Percentiles rank a stretch among this genome's conserved stretches.
Evolutionary conservation across 2,329 filamentous ascomycete species (phyloP).

Genomic region (Acarospora socialis): DNA sequence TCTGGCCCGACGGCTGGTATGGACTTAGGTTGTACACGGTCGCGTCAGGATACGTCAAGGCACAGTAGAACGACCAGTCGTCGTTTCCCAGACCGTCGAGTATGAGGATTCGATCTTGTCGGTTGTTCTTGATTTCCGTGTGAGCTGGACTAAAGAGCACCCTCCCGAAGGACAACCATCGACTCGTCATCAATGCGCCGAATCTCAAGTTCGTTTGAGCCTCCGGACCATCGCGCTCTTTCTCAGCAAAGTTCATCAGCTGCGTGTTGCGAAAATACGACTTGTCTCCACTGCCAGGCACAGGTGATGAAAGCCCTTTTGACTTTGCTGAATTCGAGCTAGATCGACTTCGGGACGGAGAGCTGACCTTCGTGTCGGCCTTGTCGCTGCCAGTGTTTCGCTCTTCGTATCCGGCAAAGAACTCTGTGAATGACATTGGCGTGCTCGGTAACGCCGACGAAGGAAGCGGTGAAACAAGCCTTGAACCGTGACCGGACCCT

Average conservation of each 20-base stretch:
- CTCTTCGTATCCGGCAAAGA: conserved; percentile 37
- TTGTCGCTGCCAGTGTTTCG: conserved; percentile 12
- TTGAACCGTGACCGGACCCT: conserved; percentile 33
- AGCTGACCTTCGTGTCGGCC: conserved; percentile 9
- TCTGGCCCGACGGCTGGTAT: conserved; percentile 20
- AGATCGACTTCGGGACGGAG: conserved; percentile 11
- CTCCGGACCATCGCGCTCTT: conserved; percentile 26
- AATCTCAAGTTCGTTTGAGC: conserved; percentile 33
- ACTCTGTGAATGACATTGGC: conserved; percentile 39
- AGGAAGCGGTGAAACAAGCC: conserved; percentile 36
- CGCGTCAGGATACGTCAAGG: conserved; percentile 32
- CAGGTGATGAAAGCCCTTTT: too few species aligned
- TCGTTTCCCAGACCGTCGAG: conserved; percentile 37
- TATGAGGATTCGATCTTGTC: conserved; percentile 31
- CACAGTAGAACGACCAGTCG: conserved; percentile 39
- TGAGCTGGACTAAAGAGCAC: conserved; percentile 37
- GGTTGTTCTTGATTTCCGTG: conserved; percentile 27
- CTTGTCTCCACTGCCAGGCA: background rate
- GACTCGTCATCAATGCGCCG: conserved; percentile 36
- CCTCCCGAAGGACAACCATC: conserved; percentile 36
- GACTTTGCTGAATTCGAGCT: conserved; percentile 12
- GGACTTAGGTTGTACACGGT: conserved; percentile 30
- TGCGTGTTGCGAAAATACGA: conserved; percentile 18
- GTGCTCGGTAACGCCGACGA: conserved; percentile 35
- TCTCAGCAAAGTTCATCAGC: conserved; percentile 27